Evolutionary conservation across 2,329 filamentous ascomycete genomes (phyloP).

Genomic region (Oidium heveae): DNA sequence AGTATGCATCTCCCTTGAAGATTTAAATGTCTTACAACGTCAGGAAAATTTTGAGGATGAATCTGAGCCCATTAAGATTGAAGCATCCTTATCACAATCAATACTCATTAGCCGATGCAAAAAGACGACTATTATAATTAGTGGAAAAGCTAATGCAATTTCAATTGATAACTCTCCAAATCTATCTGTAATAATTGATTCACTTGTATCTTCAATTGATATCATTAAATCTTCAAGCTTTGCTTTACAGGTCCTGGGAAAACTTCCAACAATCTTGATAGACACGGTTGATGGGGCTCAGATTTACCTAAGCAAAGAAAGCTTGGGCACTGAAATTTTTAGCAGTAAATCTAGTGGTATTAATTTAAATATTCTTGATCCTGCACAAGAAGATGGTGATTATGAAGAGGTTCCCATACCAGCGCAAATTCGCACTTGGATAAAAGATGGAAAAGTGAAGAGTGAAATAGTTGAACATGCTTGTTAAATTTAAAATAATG

Average conservation of each 20-base stretch:
- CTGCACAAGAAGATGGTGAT: slow-evolving; percentile 44
- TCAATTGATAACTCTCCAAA: slow-evolving; percentile 76
- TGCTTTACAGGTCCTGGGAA: slow-evolving; percentile 72
- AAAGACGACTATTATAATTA: slow-evolving; percentile 70
- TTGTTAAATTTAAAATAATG: slow-evolving; percentile 18
- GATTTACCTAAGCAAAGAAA: slow-evolving; percentile 66
- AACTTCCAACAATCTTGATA: slow-evolving; percentile 64
- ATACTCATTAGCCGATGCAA: slow-evolving; percentile 81
- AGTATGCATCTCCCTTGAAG: slow-evolving; percentile 10
- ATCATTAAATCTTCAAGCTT: slow-evolving; percentile 92
- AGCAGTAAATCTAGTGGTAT: slow-evolving; percentile 69
- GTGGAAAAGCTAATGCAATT: slow-evolving; percentile 90
- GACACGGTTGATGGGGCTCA: slow-evolving; percentile 84
- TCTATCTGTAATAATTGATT: slow-evolving; percentile 68
- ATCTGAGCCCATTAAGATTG: slow-evolving; percentile 47
- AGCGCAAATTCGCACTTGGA: slow-evolving; percentile 65
- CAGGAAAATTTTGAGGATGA: slow-evolving; percentile 79
- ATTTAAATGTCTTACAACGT: slow-evolving; percentile 2
- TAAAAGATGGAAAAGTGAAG: slow-evolving; percentile 49
- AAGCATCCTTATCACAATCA: slow-evolving; percentile 63
- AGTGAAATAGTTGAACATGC: slow-evolving; percentile 93
- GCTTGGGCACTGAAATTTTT: slow-evolving; percentile 56
- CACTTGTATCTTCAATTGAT: slow-evolving; percentile 72
- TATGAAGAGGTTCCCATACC: slow-evolving; percentile 72
- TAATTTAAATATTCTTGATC: slow-evolving; percentile 61